Conservation (phyloP, 345 rosid genomes). For the Rhodamnia rubescens region DNA sequence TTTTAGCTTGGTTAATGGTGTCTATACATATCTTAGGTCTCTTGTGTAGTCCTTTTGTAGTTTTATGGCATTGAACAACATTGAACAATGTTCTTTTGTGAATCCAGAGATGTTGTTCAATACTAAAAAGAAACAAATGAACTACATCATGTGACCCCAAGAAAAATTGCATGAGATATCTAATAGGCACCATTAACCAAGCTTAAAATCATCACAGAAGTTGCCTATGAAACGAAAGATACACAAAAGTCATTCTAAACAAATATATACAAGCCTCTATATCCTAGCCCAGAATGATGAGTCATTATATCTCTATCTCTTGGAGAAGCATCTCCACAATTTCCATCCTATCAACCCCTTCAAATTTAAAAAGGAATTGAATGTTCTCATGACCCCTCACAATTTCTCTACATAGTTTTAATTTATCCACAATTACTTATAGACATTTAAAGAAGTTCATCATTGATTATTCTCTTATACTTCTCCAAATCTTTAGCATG, state of each 20-base stretch:
- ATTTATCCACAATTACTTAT: neutral
- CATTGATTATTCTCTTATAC: too few relatives aligned
- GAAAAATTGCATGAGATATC: neutral
- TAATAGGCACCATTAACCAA: neutral
- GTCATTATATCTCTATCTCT: neutral
- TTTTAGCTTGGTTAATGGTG: neutral
- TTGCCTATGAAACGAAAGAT: neutral
- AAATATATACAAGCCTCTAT: neutral
- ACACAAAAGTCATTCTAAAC: neutral
- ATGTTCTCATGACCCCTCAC: neutral
- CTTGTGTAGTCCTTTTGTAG: neutral
- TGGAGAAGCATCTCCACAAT: neutral
- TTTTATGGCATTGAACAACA: neutral
- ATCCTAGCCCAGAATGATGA: too few relatives aligned
- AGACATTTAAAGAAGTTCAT: neutral
- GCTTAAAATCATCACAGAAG: neutral
- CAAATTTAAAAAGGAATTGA: neutral
- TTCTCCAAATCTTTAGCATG: neutral
- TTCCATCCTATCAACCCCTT: neutral
- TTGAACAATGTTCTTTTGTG: neutral
- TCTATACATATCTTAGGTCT: neutral
- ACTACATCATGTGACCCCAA: neutral
- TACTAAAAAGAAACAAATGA: neutral
- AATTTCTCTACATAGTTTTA: neutral
- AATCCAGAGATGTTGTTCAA: neutral